Conservation (phyloP, 2,329 filamentous ascomycete species). For the Calonectria henricotiae region DNA sequence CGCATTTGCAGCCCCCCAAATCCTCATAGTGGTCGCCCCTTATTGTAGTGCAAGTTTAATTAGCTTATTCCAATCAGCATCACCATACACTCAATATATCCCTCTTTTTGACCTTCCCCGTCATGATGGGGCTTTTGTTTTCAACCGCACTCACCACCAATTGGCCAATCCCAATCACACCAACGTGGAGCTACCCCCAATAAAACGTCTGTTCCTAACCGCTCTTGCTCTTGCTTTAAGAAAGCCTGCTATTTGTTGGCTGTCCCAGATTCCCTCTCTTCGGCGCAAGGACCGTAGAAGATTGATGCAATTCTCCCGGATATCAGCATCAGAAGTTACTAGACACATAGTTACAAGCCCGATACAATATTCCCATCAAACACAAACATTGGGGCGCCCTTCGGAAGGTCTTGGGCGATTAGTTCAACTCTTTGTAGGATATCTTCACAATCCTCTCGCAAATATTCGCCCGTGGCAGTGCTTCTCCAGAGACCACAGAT, state of each 20-base stretch:
- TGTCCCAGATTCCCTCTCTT: not conserved
- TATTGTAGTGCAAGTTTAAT: too few relatives aligned
- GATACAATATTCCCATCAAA: not conserved
- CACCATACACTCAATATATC: too few relatives aligned
- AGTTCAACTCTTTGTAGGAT: not conserved
- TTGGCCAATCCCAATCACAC: too few relatives aligned
- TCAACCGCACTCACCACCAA: too few relatives aligned
- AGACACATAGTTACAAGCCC: not conserved
- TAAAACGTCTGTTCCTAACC: not conserved
- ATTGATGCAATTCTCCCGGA: not conserved
- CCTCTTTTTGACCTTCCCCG: too few relatives aligned
- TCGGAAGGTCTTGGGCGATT: not conserved
- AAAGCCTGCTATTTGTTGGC: not conserved
- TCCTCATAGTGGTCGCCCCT: too few relatives aligned
- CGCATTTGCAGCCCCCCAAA: too few relatives aligned
- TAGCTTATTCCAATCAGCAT: too few relatives aligned
- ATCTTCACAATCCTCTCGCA: not conserved
- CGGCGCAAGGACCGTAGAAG: not conserved
- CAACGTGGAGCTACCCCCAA: not conserved
- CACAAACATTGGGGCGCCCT: not conserved
- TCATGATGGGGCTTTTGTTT: too few relatives aligned
- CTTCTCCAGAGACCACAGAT: too few relatives aligned
- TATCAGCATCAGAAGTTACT: not conserved
- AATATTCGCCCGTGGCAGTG: not conserved
- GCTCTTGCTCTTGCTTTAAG: not conserved